Evolutionary conservation across 805 yeast species (phyloP), one percentile per base, ranked within the genome.

Genomic region (Tetrapisispora arboricola): DNA sequence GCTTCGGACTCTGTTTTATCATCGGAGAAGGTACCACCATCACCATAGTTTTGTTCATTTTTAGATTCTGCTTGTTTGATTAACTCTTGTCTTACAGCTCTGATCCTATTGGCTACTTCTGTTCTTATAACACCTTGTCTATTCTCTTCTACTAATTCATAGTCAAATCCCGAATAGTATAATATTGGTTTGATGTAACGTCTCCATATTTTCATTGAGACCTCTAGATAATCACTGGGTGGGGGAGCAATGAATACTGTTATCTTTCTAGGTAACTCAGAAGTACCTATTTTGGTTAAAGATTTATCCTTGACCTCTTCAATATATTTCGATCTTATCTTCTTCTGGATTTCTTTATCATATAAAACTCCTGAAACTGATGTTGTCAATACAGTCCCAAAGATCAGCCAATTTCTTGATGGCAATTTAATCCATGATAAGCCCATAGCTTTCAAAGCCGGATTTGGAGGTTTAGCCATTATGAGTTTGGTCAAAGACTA

Each of bases 241-340:
- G 97, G 96, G n/a, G 98, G 98, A 0, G 95, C 94, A 42, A 88
- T 73, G 58, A 80, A 88, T 1, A 92, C 78, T 1, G 84, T 76
- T 36, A 92, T 66, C 50, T 80, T 84, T 44, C 98, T 71, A 2
- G 95, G 85, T 17, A 72, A 52, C 40, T 71, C 68, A 43, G 73
- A 64, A 1, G 77, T 60, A 2, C 58, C 55, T 32, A 78, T 51
- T 15, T 73, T 72, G 21, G 58, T 67, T 20, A 72, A 57, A 12
- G 90, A 75, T 34, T 73, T 58, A 13, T 60, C 63, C 34, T 75
- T 64, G 2, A 85, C 94, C 38, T 65, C 50, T 16, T 68, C 68
- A 68, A 81, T 76, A 73, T 83, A 85, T 45, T 72, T 67, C 32
- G 70, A 63, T 31, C 96, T 65, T 20, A 82, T 70, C 47, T 73